These are phyloP conservation scores for Microsporum audouinii DNA, from an alignment of 2,329 filamentous ascomycete species.

Conservation along the genomic window DNA sequence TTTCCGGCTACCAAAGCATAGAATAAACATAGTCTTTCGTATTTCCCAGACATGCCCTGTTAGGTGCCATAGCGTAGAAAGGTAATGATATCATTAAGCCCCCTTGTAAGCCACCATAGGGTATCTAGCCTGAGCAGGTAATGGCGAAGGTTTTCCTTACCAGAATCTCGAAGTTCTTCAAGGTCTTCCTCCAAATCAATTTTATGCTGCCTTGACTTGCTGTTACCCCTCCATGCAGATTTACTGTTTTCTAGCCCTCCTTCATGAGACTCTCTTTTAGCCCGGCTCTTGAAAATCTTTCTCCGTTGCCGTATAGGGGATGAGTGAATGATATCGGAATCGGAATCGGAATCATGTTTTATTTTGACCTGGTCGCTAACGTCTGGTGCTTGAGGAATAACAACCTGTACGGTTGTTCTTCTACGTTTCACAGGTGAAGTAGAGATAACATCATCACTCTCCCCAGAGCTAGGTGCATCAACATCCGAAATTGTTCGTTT, in stretches of 20 bases:
- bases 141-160: constrained; percentile 16
- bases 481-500: not conserved
- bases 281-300: constrained; percentile 8
- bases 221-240: not conserved
- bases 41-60: not conserved
- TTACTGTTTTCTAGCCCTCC: too few relatives aligned
- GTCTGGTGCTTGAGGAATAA: not conserved
- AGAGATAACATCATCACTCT: constrained; percentile 10
- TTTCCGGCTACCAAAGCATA: not conserved
- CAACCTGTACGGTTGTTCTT: constrained; percentile 1
- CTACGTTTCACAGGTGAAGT: constrained; percentile 13
- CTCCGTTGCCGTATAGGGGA: constrained; percentile 23
- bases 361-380: constrained; percentile 17
- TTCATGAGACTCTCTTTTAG: not conserved
- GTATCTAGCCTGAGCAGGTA: not conserved
- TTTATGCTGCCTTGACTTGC: constrained; percentile 19
- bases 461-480: not conserved
- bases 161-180: constrained; percentile 35
- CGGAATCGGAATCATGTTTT: constrained; percentile 19
- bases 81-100: not conserved
- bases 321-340: constrained; percentile 19
- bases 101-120: not conserved
- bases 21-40: not conserved
- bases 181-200: constrained; percentile 37
- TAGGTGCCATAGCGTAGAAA: not conserved